Percentiles rank a stretch among this genome's conserved stretches.
Evolutionary conservation across 2,329 filamentous ascomycete species (phyloP).

Genomic region (Teratosphaeria viscida): DNA sequence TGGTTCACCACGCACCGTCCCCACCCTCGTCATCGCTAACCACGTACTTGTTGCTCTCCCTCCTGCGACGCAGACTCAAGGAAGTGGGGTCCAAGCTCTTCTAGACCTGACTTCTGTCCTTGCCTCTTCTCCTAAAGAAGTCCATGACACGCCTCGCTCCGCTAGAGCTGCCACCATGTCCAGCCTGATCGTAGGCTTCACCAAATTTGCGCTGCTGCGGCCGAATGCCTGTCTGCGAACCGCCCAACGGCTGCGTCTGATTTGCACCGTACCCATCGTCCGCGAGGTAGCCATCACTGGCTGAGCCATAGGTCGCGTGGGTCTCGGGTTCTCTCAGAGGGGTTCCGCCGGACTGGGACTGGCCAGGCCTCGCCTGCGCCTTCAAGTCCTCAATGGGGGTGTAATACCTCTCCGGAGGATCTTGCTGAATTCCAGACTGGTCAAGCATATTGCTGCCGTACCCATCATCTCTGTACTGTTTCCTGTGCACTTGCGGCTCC

Average conservation of each 20-base stretch:
- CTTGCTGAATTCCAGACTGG: conserved; percentile 9
- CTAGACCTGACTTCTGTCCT: conserved; percentile 34
- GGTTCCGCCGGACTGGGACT: conserved; percentile 1
- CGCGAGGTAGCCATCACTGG: conserved; percentile 8
- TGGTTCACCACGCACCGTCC: background rate
- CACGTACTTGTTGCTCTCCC: background rate
- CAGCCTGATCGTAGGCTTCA: conserved; percentile 66
- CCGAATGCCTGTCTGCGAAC: conserved; percentile 39
- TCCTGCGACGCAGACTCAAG: background rate
- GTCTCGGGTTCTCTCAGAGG: conserved; percentile 1
- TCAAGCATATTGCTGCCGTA: conserved; percentile 16
- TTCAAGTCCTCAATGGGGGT: conserved; percentile 18
- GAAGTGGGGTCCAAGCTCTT: background rate
- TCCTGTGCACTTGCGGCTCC: conserved; percentile 14
- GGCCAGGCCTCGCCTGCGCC: conserved; percentile 2
- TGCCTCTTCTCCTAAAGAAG: conserved; percentile 83
- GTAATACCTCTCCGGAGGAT: conserved; percentile 23
- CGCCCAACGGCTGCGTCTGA: conserved; percentile 23
- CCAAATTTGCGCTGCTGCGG: conserved; percentile 80
- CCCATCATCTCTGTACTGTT: conserved; percentile 23
- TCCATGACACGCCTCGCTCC: conserved; percentile 94
- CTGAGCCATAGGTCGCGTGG: conserved; percentile 16
- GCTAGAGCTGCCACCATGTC: conserved; percentile 69
- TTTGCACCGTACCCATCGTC: conserved; percentile 17
- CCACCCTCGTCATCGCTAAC: background rate